Evolutionary conservation across 805 yeast genomes (phyloP).

Genomic region (Ogataea nitratoaversa): DNA sequence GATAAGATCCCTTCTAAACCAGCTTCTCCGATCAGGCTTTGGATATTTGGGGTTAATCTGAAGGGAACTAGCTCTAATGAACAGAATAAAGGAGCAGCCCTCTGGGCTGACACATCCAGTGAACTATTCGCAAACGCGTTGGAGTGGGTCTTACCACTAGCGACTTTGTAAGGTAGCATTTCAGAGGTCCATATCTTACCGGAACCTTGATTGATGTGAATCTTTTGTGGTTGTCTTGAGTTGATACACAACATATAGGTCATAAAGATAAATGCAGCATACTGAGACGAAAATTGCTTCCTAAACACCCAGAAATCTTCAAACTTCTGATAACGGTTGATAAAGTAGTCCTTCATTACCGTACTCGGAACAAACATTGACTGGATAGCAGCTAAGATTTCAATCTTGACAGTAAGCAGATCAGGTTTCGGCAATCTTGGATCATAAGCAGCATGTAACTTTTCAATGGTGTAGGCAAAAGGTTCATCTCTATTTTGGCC

Average conservation of each 20-base stretch:
- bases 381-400: constrained; percentile 87
- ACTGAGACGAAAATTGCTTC: constrained; percentile 90
- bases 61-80: constrained; percentile 94
- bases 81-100: constrained; percentile 78
- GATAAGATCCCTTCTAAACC: constrained; percentile 89
- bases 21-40: constrained; percentile 89
- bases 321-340: constrained; percentile 63
- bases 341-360: constrained; percentile 74
- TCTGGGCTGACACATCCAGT: constrained; percentile 44
- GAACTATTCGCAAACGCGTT: constrained; percentile 40
- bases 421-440: constrained; percentile 93
- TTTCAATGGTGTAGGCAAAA: constrained; percentile 76
- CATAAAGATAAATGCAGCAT: constrained; percentile 88
- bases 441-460: constrained; percentile 88
- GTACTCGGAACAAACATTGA: constrained; percentile 80
- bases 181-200: constrained; percentile 94
- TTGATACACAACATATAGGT: constrained; percentile 94
- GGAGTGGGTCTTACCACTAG: constrained; percentile 42
- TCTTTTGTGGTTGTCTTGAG: constrained; percentile 90
- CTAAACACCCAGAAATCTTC: constrained; percentile 98
- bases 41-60: constrained; percentile 93
- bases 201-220: constrained; percentile 71
- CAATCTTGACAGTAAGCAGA: constrained; percentile 80
- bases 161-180: constrained; percentile 86
- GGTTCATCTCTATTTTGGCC: constrained; percentile 86